A percentile compares a stretch with the other conserved stretches of the same genome.
Evolutionary conservation across 192 early-diverging fungal genomes (phyloP).

Genomic region (Coemansia sp.): DNA sequence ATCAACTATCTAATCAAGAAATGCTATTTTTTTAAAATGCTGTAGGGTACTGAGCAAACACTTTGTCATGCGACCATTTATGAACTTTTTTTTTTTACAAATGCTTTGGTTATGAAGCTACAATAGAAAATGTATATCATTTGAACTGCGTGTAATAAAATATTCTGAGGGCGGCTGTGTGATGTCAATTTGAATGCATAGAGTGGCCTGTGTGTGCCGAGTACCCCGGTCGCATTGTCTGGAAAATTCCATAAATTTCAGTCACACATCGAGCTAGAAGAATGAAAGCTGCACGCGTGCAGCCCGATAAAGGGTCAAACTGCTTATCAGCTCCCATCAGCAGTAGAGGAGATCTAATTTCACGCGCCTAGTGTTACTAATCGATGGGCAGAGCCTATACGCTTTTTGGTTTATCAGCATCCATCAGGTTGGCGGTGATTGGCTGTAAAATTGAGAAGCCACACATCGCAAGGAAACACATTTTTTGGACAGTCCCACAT

Average conservation of each 20-base stretch:
- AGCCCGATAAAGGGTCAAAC: constrained; percentile 2
- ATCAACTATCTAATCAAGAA: constrained; percentile 1
- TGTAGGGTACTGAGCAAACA: constrained; percentile 9
- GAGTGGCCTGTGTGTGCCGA: background rate
- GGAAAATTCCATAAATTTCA: constrained; percentile 4
- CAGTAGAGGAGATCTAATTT: constrained; percentile 9
- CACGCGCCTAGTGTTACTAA: constrained; percentile 1
- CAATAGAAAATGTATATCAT: no score
- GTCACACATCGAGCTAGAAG: constrained; percentile 5
- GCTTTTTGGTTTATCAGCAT: constrained; percentile 2
- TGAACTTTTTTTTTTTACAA: no score
- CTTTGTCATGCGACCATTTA: background rate
- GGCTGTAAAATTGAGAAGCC: constrained; percentile 3
- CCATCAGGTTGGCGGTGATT: constrained; percentile 5
- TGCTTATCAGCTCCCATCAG: constrained; percentile 1
- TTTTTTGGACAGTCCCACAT: constrained; percentile 6
- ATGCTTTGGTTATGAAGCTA: no score
- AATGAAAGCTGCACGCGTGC: constrained; percentile 1
- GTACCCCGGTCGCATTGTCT: constrained; percentile 5
- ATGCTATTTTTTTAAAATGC: background rate
- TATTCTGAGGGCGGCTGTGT: no score
- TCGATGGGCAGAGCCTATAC: background rate
- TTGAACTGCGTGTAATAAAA: no score
- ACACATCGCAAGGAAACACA: background rate
- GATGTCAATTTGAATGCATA: constrained; percentile 7